Base-by-base conservation (phyloP, 306 rosid genomes). In the Argentina anserina region DNA sequence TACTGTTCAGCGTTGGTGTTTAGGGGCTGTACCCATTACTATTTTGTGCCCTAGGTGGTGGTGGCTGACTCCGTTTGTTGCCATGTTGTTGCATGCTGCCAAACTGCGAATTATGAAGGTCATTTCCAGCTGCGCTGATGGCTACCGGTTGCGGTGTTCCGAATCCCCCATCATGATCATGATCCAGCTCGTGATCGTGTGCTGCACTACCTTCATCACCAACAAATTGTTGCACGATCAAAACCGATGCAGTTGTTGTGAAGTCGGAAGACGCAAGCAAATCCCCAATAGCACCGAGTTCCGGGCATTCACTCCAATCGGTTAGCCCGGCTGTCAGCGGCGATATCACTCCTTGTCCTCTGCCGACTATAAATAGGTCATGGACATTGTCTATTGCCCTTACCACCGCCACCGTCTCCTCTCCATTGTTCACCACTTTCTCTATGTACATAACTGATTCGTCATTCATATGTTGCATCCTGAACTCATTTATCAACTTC, bases 241-340 rank as follows among this genome's bases (percentile, higher is more conserved):
- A 80, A 25, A 94, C 96, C 0, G 98, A 91, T 37, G 90, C 88
- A 0, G 95, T 85, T 4, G 96, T 85, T 17, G 95, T 97, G 69
- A 89, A 91, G 84, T 94, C 98, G 3, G 97, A 81, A 1, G 98
- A 91, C 1, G 97, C 98, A 20, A 91, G 50, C 65, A 94, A 50
- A 67, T 94, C 99, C 4, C 99, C 99, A 20, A 94, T 94, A 1
- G 95, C 88, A 0, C 99, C 99, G 0, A 94, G 87, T 47, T 94
- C 97, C 0, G 96, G 97, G 50, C 97, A 94, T 75, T 91, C 99
- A 41, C 99, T 94, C 99, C 99, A 91, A 68, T 94, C 99, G 0
- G 96, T 89, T 6, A 94, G 40, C 42, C 99, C 99, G 3, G 96
- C 99, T 4, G 92, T 94, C 31, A 94, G 76, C 0, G 95, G 95